These are phyloP conservation scores for Phlegmacium glaucopus DNA, from an alignment of 768 basidiomycete genomes.

Conservation along the genomic window DNA sequence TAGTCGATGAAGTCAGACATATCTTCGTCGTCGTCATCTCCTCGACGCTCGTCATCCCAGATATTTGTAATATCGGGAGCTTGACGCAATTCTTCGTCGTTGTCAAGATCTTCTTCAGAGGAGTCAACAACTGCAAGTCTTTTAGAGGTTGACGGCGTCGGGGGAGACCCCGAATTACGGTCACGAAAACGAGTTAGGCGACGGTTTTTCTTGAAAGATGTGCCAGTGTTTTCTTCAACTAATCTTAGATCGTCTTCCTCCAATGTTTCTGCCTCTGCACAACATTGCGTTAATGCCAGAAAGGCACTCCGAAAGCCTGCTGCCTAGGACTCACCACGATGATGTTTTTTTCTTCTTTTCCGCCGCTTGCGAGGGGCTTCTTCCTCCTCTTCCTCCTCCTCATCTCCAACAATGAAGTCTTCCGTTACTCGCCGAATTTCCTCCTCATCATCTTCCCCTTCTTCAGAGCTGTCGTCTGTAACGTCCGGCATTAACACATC, in stretches of 20 bases:
- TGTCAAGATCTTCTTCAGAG: conserved; percentile 74
- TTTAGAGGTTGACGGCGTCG: conserved; percentile 57
- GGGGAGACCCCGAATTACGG: conserved; percentile 68
- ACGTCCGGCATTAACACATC: conserved; percentile 51
- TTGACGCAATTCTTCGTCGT: conserved; percentile 48
- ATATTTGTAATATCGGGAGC: conserved; percentile 67
- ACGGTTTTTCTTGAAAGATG: conserved; percentile 60
- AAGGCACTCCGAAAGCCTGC: neutral
- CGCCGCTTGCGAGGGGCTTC: conserved; percentile 54
- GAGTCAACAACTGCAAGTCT: conserved; percentile 61
- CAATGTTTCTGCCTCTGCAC: conserved; percentile 62
- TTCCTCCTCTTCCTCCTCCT: conserved; percentile 65
- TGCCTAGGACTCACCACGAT: conserved; percentile 42
- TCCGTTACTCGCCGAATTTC: conserved; percentile 77
- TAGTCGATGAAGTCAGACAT: conserved; percentile 80
- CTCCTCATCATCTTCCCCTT: conserved; percentile 85
- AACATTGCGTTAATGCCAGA: conserved; percentile 18
- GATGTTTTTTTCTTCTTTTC: conserved; percentile 66
- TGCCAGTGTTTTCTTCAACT: conserved; percentile 88
- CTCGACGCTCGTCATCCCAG: conserved; percentile 78
- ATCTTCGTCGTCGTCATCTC: conserved; percentile 73
- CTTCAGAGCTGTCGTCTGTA: conserved; percentile 81
- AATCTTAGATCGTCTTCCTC: conserved; percentile 93
- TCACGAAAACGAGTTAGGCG: conserved; percentile 70
- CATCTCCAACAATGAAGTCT: conserved; percentile 92